Evolutionary conservation across 1,284 basidiomycete species (phyloP).

Genomic region (Calocybe gambosa): DNA sequence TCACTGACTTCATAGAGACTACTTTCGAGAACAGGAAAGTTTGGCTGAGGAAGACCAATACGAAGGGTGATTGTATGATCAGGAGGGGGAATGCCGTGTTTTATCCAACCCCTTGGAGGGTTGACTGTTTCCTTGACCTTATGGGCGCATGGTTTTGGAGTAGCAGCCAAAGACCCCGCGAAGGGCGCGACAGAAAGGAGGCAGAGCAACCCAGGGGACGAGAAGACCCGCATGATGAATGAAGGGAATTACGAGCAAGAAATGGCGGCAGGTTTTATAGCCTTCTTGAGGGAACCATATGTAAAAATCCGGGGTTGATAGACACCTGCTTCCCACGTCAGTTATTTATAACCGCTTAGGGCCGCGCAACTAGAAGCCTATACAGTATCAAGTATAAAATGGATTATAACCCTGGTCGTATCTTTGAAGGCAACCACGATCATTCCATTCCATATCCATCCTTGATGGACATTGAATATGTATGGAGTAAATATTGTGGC

Average conservation of each 20-base stretch:
- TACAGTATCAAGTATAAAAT: no score
- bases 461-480: no score
- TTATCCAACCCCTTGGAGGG: slow-evolving; percentile 48
- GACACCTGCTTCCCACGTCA: background rate
- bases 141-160: slow-evolving; percentile 8
- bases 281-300: slow-evolving; percentile 1
- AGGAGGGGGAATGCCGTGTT: slow-evolving; percentile 35
- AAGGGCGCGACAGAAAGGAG: slow-evolving; percentile 13
- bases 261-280: background rate
- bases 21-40: slow-evolving; percentile 51
- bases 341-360: background rate
- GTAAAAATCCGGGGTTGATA: background rate
- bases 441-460: no score
- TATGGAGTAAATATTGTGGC: no score
- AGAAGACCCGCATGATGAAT: slow-evolving; percentile 9
- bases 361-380: no score
- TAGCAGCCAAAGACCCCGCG: slow-evolving; percentile 15
- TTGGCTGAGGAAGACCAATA: slow-evolving; percentile 61
- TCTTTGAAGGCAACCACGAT: no score
- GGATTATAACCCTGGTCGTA: no score
- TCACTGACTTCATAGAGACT: slow-evolving; percentile 65
- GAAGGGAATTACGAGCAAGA: background rate
- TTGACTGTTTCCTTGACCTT: slow-evolving; percentile 32
- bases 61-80: slow-evolving; percentile 49
- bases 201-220: slow-evolving; percentile 10